A percentile compares a stretch with the other conserved stretches of the same genome.
These are phyloP conservation scores for Globisporangium middletonii DNA, from an alignment of 352 stramenopile species.

Conservation along the genomic window DNA sequence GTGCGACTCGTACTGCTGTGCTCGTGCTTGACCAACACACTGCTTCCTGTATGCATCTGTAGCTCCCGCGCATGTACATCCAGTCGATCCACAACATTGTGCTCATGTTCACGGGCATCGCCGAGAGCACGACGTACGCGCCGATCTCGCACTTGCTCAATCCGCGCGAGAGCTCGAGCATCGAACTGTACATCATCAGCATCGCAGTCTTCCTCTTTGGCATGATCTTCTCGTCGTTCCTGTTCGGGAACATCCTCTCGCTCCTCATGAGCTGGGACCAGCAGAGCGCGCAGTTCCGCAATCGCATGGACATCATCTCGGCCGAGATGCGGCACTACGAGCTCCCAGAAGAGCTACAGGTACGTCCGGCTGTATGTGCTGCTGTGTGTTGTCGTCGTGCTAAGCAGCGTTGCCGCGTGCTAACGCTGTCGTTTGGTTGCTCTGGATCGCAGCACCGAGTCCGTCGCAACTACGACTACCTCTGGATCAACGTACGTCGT, in stretches of 20 bases:
- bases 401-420: too few species aligned
- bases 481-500: constrained; percentile 72
- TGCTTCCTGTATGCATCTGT: background rate
- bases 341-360: constrained; percentile 58
- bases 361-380: constrained; percentile 2
- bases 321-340: constrained; percentile 82
- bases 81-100: constrained; percentile 69
- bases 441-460: constrained; percentile 44
- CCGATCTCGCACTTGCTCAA: constrained; percentile 45
- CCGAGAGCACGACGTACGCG: constrained; percentile 54
- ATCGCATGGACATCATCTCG: constrained; percentile 83
- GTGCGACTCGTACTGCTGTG: too few species aligned
- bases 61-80: constrained; percentile 64
- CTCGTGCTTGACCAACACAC: background rate
- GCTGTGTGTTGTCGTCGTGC: background rate
- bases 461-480: constrained; percentile 77
- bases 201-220: constrained; percentile 67
- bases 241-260: constrained; percentile 77
- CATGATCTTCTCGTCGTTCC: constrained; percentile 58
- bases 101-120: constrained; percentile 78
- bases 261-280: constrained; percentile 81
- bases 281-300: constrained; percentile 70
- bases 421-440: background rate
- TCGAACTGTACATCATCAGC: constrained; percentile 60
- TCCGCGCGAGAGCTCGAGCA: constrained; percentile 29